phyloP scores from a whole-genome alignment of 768 basidiomycete genomes.

The Holtermanniella nyarrowii region DNA sequence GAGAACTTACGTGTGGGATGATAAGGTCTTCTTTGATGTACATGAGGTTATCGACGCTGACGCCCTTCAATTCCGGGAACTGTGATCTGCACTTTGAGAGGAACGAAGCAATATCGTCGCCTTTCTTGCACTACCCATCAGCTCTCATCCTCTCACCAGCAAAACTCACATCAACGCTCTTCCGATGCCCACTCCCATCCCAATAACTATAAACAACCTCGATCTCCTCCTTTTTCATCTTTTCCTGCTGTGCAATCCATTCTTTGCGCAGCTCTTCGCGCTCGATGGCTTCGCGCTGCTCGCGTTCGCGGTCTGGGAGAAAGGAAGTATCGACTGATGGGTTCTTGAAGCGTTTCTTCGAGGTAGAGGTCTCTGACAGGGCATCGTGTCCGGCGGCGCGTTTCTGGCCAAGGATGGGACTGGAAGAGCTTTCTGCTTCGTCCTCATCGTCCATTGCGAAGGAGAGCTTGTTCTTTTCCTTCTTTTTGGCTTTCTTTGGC shows the following conservation, averaged over 20 bases:
- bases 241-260: conserved; percentile 67
- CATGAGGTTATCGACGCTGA: conserved; percentile 94
- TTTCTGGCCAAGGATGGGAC: not conserved
- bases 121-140: conserved; percentile 77
- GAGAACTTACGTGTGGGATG: conserved; percentile 84
- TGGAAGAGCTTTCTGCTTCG: conserved; percentile 17
- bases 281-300: conserved; percentile 79
- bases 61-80: conserved; percentile 79
- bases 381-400: not conserved
- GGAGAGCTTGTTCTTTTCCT: conserved; percentile 75
- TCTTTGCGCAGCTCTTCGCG: conserved; percentile 79
- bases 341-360: conserved; percentile 54
- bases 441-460: conserved; percentile 83
- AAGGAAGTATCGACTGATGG: conserved; percentile 96
- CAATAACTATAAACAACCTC: conserved; percentile 94
- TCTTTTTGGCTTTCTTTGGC: conserved; percentile 86
- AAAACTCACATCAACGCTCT: conserved; percentile 67
- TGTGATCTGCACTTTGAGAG: conserved; percentile 87
- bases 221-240: conserved; percentile 61
- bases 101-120: conserved; percentile 75
- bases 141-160: not conserved
- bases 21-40: conserved; percentile 99
- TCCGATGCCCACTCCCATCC: conserved; percentile 96
- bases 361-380: not conserved
- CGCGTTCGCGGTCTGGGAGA: conserved; percentile 92